Base-by-base conservation (phyloP, 164 flowering plant genomes). In the Magnolia officinalis region DNA sequence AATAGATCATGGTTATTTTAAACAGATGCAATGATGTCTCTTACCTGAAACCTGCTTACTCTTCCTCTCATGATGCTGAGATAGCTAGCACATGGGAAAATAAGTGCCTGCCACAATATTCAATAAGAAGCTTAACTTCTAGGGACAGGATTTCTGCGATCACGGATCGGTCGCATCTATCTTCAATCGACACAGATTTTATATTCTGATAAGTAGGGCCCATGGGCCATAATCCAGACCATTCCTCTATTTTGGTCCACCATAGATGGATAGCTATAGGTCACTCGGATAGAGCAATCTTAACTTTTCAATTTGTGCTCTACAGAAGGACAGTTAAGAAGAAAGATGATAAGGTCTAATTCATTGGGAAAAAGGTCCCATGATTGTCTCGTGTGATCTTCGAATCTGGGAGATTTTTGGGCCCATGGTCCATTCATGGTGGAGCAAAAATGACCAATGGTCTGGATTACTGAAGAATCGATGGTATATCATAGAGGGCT, bases 51-150 rank as follows among this genome's bases (percentile, higher is more conserved):
- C 51, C 69, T 76, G 23, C 59, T 81, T 71, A 88, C 69, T 78
- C 79, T 85, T 9, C 84, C 87, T 11, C 75, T 74, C 49, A 76
- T 79, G 80, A 91, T 76, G 69, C 79, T 81, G 69, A 93, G 87
- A 76, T 88, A 91, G 77, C 92, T 86, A 10, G 82, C 89, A 70
- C 92, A 89, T 0, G 96, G 96, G 19, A 89, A 71, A 74, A 93
- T 81, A 31, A 89, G 65, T 70, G 90, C 84, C 94, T 89, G 90
- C 55, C 37, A 67, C 23, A 31, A 77, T 13, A 68, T 21, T 20
- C 58, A 29, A 51, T 20, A 65, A 45, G 21, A 16, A 73, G 20
- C 63, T 50, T 11, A 19, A 52, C 4, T 59, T 16, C 0, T 6
- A 55, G 8, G 61, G 8, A 16, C 13, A 11, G 18, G 18, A 55